Conservation (phyloP, 2,329 filamentous ascomycete species). For the Zelopaecilomyces penicillatus region DNA sequence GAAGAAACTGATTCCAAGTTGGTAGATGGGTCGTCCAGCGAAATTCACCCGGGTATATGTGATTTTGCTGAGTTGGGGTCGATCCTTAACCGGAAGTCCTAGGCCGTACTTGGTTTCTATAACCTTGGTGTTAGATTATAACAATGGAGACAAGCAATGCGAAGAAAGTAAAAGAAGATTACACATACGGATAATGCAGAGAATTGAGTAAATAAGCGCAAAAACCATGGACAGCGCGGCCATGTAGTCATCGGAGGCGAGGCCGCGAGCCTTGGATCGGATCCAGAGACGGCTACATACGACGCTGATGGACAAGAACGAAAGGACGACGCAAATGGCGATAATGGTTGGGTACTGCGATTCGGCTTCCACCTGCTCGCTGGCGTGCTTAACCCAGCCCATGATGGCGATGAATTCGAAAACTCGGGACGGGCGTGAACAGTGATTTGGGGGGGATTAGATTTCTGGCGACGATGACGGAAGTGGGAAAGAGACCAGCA, state of each 20-base stretch:
- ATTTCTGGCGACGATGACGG: not conserved
- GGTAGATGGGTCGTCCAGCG: constrained; percentile 45
- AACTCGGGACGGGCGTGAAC: not conserved
- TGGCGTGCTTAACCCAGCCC: constrained; percentile 43
- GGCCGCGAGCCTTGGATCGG: constrained; percentile 31
- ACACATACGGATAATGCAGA: constrained; percentile 41
- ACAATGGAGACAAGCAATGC: not conserved
- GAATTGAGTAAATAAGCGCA: constrained; percentile 38
- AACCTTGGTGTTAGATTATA: not conserved
- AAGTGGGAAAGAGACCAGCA: too few relatives aligned
- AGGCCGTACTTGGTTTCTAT: constrained; percentile 46
- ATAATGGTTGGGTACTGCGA: constrained; percentile 43
- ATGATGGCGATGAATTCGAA: constrained; percentile 20
- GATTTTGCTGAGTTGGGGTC: constrained; percentile 35
- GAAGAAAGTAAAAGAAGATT: not conserved
- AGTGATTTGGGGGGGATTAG: not conserved
- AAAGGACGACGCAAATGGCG: constrained; percentile 37
- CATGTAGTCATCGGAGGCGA: constrained; percentile 41
- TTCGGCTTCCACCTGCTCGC: constrained; percentile 34
- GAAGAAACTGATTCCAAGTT: constrained; percentile 47
- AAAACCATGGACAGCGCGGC: constrained; percentile 33
- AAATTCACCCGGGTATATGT: constrained; percentile 43
- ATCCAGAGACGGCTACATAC: constrained; percentile 36
- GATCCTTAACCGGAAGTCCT: constrained; percentile 35
- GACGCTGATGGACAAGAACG: constrained; percentile 31